Percentiles rank a stretch among this genome's conserved stretches.
These are phyloP conservation scores for Saturnispora halmiae DNA, from an alignment of 805 yeast genomes.

Conservation along the genomic window DNA sequence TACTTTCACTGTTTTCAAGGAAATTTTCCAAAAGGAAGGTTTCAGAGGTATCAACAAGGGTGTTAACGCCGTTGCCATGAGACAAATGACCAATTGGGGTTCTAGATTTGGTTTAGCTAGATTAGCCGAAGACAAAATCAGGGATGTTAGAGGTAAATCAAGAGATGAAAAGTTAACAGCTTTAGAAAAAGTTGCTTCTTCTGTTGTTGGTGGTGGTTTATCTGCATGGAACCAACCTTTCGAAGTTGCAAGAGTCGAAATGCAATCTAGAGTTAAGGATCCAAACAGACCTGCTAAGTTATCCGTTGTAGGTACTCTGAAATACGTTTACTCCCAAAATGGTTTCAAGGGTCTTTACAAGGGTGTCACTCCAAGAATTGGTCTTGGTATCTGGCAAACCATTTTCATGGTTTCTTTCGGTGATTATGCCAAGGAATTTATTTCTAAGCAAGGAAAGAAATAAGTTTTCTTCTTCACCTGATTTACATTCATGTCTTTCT, in stretches of 20 bases:
- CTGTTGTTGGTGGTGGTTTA: constrained; percentile 93
- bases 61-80: constrained; percentile 96
- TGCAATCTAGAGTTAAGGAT: constrained; percentile 92
- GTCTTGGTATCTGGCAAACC: constrained; percentile 96
- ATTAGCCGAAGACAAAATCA: constrained; percentile 80
- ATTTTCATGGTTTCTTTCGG: constrained; percentile 98
- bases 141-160: constrained; percentile 46
- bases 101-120: constrained; percentile 91
- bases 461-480: constrained; percentile 1
- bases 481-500: not conserved
- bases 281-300: constrained; percentile 93
- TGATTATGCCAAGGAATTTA: constrained; percentile 75
- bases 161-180: constrained; percentile 58
- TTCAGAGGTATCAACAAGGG: constrained; percentile 93
- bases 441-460: constrained; percentile 32
- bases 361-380: constrained; percentile 96
- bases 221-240: constrained; percentile 99
- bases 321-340: constrained; percentile 71
- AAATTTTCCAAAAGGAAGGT: constrained; percentile 79
- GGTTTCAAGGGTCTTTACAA: constrained; percentile 89
- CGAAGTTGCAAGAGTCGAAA: constrained; percentile 94
- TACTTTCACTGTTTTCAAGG: constrained; percentile 78
- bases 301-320: constrained; percentile 65
- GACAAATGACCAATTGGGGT: constrained; percentile 99
- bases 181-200: constrained; percentile 71